phyloP scores from a whole-genome alignment of 163 green algal species.

The Scenedesmus sp. region DNA sequence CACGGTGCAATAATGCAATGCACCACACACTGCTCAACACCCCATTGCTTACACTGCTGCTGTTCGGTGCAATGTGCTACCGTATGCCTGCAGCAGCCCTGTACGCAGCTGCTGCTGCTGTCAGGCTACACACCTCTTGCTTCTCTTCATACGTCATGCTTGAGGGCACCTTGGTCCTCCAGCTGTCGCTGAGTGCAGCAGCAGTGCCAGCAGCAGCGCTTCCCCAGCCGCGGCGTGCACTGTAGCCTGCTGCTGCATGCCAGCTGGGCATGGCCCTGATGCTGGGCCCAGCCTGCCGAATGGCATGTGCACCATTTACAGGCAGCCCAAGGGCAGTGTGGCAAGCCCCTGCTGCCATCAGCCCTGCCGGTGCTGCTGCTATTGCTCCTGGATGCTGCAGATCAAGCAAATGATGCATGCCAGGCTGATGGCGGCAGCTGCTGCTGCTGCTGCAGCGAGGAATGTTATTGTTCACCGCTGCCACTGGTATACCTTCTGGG shows the following conservation, averaged over 20 bases:
- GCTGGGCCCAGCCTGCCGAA: neutral
- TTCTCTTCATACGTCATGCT: conserved; percentile 18
- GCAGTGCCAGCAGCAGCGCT: neutral
- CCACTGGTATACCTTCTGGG: neutral
- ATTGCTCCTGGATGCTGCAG: neutral
- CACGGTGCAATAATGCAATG: neutral
- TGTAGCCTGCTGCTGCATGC: neutral
- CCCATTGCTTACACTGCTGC: neutral
- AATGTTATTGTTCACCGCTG: neutral
- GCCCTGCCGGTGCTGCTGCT: neutral
- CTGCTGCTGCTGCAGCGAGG: conserved; percentile 15
- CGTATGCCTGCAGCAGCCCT: neutral
- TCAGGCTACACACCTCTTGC: neutral
- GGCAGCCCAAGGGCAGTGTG: neutral
- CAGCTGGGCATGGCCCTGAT: neutral
- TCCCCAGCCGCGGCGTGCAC: neutral
- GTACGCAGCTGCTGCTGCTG: neutral
- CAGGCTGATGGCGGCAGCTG: neutral
- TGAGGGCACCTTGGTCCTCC: neutral
- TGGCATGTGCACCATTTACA: neutral
- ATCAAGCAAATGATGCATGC: neutral
- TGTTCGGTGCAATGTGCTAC: neutral
- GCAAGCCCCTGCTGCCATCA: neutral
- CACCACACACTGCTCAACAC: neutral
- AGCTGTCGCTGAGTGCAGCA: neutral